These are phyloP conservation scores for Aciculoconidium aculeatum DNA, from an alignment of 805 yeast species.

Conservation along the genomic window DNA sequence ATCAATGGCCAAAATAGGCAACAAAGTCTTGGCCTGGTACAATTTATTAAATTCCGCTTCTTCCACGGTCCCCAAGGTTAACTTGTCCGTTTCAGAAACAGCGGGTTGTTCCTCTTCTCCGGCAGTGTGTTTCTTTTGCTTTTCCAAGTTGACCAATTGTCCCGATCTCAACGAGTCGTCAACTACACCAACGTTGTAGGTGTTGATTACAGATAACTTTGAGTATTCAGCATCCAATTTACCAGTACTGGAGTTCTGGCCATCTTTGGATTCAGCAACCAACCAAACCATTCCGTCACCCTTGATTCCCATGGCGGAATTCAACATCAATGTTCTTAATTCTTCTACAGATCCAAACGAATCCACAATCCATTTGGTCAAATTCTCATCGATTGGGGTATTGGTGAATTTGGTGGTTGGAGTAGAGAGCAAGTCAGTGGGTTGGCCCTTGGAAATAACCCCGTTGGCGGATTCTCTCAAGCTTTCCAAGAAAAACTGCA, in stretches of 20 bases:
- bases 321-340: slow-evolving; percentile 62
- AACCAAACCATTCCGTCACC: slow-evolving; percentile 95
- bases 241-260: slow-evolving; percentile 21
- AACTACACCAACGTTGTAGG: slow-evolving; percentile 89
- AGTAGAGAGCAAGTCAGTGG: slow-evolving; percentile 37
- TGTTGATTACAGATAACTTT: slow-evolving; percentile 62
- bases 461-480: slow-evolving; percentile 20
- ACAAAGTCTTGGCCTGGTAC: slow-evolving; percentile 32
- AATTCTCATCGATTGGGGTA: slow-evolving; percentile 27
- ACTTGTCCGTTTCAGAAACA: slow-evolving; percentile 11
- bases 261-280: slow-evolving; percentile 49
- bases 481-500: slow-evolving; percentile 44
- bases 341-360: slow-evolving; percentile 76
- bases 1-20: slow-evolving; percentile 67
- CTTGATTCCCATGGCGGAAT: slow-evolving; percentile 63
- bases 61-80: slow-evolving; percentile 32
- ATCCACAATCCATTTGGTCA: slow-evolving; percentile 44
- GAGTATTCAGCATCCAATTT: slow-evolving; percentile 23
- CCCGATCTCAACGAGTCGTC: slow-evolving; percentile 52
- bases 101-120: slow-evolving; percentile 18
- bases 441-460: slow-evolving; percentile 12
- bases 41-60: slow-evolving; percentile 35
- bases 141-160: slow-evolving; percentile 40
- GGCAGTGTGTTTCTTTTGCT: slow-evolving; percentile 27
- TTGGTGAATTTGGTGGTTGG: slow-evolving; percentile 36